Base-by-base conservation (phyloP, 345 rosid genomes). In the Cardamine resedifolia region DNA sequence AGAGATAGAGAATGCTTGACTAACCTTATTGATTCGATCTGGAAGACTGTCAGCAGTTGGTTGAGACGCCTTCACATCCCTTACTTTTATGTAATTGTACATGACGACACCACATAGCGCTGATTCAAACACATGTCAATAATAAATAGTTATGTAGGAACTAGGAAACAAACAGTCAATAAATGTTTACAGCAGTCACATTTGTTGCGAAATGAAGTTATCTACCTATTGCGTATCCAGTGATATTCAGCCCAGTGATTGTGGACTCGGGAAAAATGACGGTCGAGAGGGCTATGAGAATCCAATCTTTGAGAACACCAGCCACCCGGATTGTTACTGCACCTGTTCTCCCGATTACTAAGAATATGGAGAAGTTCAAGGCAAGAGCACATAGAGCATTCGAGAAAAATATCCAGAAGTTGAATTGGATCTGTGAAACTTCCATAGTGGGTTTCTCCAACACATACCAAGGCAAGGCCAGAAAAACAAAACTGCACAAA, bases 301-400 rank as follows among this genome's bases (percentile, higher is more conserved):
- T 95, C 98, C 99, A 95, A 77, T 91, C 99, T 79, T 91, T 95
- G 38, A 95, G 83, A 70, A 91, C 98, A 45, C 99, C 98, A 66
- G 97, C 99, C 67, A 95, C 99, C 64, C 97, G 85, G 64, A 91
- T 82, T 21, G 97, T 91, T 51, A 95, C 94, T 0, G 99, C 99
- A 60, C 98, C 97, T 41, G 96, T 95, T 87, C 98, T 86, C 33
- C 96, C 98, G 30, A 91, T 90, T 9, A 95, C 98, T 71, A 95
- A 78, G 87, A 91, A 95, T 77, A 84, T 90, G 76, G 98, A 87
- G 81, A 90, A 84, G 79, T 95, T 90, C 84, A 95, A 78, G 68
- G 96, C 96, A 66, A 91, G 81, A 52, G 98, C 98, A 80, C 97
- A 87, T 7, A 90, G 80, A 50, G 99, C 99, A 68, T 91, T 95